Base-by-base conservation (phyloP, 1,139 yeast genomes). In the Saccharomyces hybrid region DNA sequence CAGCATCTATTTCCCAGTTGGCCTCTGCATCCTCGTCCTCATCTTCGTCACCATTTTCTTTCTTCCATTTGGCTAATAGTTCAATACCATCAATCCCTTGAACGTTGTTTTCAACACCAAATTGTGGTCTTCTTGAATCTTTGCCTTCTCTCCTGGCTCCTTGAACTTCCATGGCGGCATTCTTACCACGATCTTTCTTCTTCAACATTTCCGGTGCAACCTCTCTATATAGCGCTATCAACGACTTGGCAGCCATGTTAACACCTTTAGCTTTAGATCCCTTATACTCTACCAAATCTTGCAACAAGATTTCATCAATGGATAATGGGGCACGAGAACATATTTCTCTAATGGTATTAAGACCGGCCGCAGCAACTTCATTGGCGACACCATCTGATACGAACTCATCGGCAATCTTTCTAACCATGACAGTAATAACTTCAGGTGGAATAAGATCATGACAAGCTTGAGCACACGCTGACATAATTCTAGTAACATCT, bases 401-500 rank as follows among this genome's bases (percentile, higher is more conserved):
- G 67, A 93, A 93, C 72, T 95, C 99, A 71, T 93, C 96, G 2
- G 99, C 98, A 63, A 93, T 84, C 69, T 91, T 93, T 57, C 96
- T 81, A 8, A 93, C 85, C 61, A 93, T 82, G 51, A 86, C 83
- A 50, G 80, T 75, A 55, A 93, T 81, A 13, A 83, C 82, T 69
- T 95, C 99, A 1, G 99, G 99, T 31, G 99, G 99, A 6, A 93
- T 96, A 66, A 91, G 77, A 66, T 95, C 98, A 69, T 93, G 99
- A 31, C 96, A 82, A 0, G 98, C 90, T 73, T 95, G 99, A 0
- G 98, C 99, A 51, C 88, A 79, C 3, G 98, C 96, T 11, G 99
- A 98, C 88, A 93, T 81, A 59, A 93, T 84, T 71, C 90, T 96
- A 1, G 99, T 95, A 50, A 93, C 99, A 64, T 91, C 88, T 56